Conservation (phyloP, 2,329 filamentous ascomycete species). For the Apiospora rasikravindrae region DNA sequence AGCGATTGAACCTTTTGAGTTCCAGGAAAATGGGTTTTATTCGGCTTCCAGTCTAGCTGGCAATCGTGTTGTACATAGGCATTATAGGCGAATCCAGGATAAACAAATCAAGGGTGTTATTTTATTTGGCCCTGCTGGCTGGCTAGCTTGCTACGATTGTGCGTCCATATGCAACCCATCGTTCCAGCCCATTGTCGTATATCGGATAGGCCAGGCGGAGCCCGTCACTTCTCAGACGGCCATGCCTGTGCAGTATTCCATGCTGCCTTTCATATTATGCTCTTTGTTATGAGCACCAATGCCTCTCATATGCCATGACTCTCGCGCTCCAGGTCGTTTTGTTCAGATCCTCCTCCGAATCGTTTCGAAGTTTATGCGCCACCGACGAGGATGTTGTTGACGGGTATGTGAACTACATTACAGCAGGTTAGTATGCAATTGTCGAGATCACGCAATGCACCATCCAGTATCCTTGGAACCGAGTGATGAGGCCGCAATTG, state of each 20-base stretch:
- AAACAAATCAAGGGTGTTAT: background rate
- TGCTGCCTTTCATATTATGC: background rate
- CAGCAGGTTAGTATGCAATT: background rate
- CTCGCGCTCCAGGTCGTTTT: background rate
- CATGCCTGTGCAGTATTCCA: background rate
- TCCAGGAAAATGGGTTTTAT: background rate
- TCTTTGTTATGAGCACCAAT: background rate
- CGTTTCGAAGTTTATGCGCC: slow-evolving; percentile 55
- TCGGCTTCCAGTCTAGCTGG: background rate
- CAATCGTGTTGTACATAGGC: background rate
- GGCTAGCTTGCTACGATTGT: slow-evolving; percentile 15
- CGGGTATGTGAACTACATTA: slow-evolving; percentile 66
- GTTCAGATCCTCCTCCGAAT: background rate
- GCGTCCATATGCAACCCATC: background rate
- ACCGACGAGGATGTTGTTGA: slow-evolving; percentile 73
- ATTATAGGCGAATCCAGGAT: background rate
- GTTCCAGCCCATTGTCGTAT: slow-evolving; percentile 12
- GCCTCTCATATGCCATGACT: background rate
- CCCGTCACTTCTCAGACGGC: background rate
- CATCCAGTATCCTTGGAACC: background rate
- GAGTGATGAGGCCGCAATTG: background rate
- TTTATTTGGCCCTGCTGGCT: slow-evolving; percentile 11
- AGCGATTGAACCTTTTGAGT: background rate
- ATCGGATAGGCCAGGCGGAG: background rate
- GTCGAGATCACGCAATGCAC: background rate